A percentile compares a stretch with the other conserved stretches of the same genome.
These are phyloP conservation scores for Didymella segeticola DNA, from an alignment of 2,329 filamentous ascomycete species.

Conservation along the genomic window DNA sequence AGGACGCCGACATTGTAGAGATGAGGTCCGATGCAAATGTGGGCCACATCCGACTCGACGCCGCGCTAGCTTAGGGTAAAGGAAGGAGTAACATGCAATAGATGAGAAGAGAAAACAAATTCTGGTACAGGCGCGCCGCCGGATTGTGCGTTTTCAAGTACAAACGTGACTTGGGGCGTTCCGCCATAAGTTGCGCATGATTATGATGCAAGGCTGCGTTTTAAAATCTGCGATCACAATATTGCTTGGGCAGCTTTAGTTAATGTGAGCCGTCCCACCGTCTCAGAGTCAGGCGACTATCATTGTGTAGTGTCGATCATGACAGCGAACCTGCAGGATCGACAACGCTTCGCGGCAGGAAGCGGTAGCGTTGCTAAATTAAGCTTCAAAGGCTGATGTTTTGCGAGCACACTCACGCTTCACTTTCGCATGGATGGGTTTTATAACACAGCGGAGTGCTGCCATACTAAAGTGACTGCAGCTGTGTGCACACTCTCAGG, in stretches of 20 bases:
- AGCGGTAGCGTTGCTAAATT: conserved; percentile 3
- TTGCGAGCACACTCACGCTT: neutral
- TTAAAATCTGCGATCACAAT: neutral
- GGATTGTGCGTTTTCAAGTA: neutral
- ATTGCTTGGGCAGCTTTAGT: conserved; percentile 3
- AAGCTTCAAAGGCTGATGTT: neutral
- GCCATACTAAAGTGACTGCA: neutral
- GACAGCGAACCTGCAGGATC: conserved; percentile 1
- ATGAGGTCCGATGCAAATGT: neutral
- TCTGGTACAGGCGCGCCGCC: neutral
- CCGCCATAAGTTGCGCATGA: neutral
- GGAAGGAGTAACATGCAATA: neutral
- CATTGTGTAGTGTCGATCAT: conserved; percentile 9
- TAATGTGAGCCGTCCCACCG: conserved; percentile 2
- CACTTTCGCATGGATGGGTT: neutral
- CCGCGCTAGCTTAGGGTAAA: conserved; percentile 4
- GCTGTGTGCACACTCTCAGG: neutral
- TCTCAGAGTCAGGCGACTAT: conserved; percentile 10
- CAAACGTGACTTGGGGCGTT: neutral
- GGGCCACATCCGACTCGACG: conserved; percentile 1
- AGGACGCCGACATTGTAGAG: neutral
- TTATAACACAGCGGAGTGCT: neutral
- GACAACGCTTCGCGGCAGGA: conserved; percentile 5
- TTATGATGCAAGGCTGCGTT: neutral
- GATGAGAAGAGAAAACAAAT: neutral